Base-by-base conservation (phyloP, 352 stramenopile species). In the Hyaloperonospora arabidopsidis region DNA sequence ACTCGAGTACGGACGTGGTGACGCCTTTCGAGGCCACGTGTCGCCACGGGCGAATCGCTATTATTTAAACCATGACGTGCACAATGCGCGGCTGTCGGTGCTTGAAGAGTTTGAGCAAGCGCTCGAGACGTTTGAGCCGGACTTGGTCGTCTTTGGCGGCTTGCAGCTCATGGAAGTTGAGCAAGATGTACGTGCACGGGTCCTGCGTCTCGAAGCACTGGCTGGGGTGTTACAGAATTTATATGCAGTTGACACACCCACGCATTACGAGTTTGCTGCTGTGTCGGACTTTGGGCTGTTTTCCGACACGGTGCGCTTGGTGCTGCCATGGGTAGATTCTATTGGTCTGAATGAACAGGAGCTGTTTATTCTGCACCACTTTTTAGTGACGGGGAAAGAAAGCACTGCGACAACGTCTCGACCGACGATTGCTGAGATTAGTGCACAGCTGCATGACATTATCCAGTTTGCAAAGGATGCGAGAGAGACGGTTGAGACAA, bases 1-100 rank as follows among this genome's bases (percentile, higher is more conserved):
- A 56, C 64, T 92, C 5, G 82, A 92, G 58, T 92, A 92, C 60
- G 34, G 63, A 49, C 85, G 76, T 28, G 76, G 75, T 17, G 79
- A 92, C 44, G 47, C 46, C 17, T 89, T 89, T 49, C 67, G 74
- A 35, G 72, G 70, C 46, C 66, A 87, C 52, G 62, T 54, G 25
- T 86, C 82, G 5, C 79, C 79, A 13, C 79, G 82, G 34, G 82
- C 82, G 35, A 92, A 92, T 57, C 65, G 82, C 11, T 92, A 92
- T 53, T 92, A 92, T 49, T 68, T 92, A 15, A 92, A 92, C 63
- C 82, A 92, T 60, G 82, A 92, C 52, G 84, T 90, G 28, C 80
- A 92, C 65, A 92, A 92, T 48, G 79, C 82, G 12, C 74, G 70
- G 6, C 52, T 92, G 38, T 90, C 82, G 13, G 82, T 90, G 25